Conservation (phyloP, 805 yeast genomes). For the Maudiozyma pseudohumilis region DNA sequence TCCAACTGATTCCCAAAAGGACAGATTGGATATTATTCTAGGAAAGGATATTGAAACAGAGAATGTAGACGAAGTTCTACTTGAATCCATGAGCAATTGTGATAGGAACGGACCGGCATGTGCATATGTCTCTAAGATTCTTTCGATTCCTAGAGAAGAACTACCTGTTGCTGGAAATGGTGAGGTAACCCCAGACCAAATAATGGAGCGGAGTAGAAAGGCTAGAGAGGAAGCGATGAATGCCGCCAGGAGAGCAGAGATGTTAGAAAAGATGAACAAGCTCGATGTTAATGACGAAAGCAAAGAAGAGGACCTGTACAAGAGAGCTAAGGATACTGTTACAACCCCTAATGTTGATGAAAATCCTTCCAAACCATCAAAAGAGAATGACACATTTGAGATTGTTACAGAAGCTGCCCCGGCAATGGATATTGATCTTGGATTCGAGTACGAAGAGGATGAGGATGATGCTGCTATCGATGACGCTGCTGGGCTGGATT, state of each 20-base stretch:
- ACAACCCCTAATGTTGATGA: conserved; percentile 18
- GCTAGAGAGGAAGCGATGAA: conserved; percentile 60
- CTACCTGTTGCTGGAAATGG: conserved; percentile 48
- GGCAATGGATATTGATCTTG: conserved; percentile 20
- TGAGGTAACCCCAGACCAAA: conserved; percentile 42
- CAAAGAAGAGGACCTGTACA: conserved; percentile 14
- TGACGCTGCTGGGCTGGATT: conserved; percentile 17
- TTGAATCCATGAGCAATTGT: conserved; percentile 54
- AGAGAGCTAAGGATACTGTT: conserved; percentile 21
- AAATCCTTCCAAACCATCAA: not conserved
- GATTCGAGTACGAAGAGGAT: conserved; percentile 15
- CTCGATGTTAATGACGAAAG: conserved; percentile 8
- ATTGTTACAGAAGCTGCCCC: conserved; percentile 21
- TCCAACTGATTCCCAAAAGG: conserved; percentile 65
- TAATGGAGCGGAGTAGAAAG: conserved; percentile 48
- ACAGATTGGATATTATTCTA: conserved; percentile 56
- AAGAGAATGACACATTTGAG: conserved; percentile 10
- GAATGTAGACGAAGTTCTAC: conserved; percentile 39
- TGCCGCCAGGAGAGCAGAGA: conserved; percentile 49
- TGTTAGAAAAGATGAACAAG: conserved; percentile 23
- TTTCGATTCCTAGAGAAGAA: conserved; percentile 75
- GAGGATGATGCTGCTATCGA: conserved; percentile 11
- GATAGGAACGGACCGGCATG: conserved; percentile 52
- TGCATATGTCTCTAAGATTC: conserved; percentile 83
- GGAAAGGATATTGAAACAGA: conserved; percentile 28